Evolutionary conservation across 2,329 filamentous ascomycete genomes (phyloP).

Genomic region (Pseudogymnoascus sp.): DNA sequence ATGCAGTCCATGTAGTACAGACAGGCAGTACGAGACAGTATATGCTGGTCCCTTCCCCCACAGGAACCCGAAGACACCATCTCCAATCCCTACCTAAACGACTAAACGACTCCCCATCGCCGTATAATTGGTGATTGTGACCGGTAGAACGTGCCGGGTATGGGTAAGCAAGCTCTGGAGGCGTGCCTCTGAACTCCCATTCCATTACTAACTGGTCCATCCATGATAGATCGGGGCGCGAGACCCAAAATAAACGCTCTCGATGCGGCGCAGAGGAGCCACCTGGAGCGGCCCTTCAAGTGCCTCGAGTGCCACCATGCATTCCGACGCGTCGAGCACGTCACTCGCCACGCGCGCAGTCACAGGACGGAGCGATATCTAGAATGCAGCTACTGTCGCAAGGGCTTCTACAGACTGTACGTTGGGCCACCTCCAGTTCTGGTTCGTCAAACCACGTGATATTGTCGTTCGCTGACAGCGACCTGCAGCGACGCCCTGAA

Average conservation of each 20-base stretch:
- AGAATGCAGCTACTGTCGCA: slow-evolving; percentile 19
- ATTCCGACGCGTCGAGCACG: slow-evolving; percentile 20
- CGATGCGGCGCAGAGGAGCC: neutral
- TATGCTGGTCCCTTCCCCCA: neutral
- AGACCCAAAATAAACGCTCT: neutral
- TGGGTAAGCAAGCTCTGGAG: neutral
- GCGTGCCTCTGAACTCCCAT: neutral
- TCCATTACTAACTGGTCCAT: neutral
- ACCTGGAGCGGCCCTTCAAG: slow-evolving; percentile 10
- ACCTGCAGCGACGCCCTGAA: slow-evolving; percentile 20
- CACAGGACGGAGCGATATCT: slow-evolving; percentile 19
- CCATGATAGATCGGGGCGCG: neutral
- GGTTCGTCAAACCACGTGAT: neutral
- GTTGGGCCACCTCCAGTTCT: neutral
- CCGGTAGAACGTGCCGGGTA: neutral
- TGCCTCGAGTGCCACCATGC: slow-evolving; percentile 20
- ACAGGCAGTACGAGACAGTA: neutral
- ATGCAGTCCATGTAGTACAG: neutral
- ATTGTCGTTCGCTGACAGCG: neutral
- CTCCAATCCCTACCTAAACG: neutral
- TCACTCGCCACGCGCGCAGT: slow-evolving; percentile 21
- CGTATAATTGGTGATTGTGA: neutral
- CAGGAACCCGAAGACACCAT: neutral
- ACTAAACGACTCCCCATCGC: neutral
- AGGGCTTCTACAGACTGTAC: slow-evolving; percentile 22